phyloP scores from a whole-genome alignment of 257 asterid genomes.

The Scutellaria baicalensis region DNA sequence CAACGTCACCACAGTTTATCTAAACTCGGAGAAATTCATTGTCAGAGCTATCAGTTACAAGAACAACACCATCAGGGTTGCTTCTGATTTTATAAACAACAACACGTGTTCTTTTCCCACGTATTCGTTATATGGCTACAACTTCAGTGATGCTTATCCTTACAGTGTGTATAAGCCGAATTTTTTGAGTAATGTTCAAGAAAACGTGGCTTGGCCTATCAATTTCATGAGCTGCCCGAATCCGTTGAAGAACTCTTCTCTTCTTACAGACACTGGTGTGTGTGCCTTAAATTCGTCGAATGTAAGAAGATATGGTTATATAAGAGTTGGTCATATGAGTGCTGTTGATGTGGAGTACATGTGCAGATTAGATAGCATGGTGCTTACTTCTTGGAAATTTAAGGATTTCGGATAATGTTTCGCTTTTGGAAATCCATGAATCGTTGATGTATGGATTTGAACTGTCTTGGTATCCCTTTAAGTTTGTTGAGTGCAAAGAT shows the following conservation, averaged over 20 bases:
- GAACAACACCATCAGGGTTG: slow-evolving; percentile 17
- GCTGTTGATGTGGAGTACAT: background rate
- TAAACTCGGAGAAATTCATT: slow-evolving; percentile 6
- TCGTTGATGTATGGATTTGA: slow-evolving; percentile 39
- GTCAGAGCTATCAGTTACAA: slow-evolving; percentile 25
- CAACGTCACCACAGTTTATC: slow-evolving; percentile 7
- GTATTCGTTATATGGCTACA: background rate
- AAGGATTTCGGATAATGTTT: background rate
- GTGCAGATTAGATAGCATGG: background rate
- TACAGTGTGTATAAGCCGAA: background rate
- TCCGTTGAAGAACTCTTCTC: background rate
- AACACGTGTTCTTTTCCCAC: slow-evolving; percentile 7
- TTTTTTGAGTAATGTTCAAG: background rate
- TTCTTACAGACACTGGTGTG: too few species aligned
- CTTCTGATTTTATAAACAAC: slow-evolving; percentile 16
- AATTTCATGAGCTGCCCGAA: background rate
- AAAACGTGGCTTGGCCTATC: background rate
- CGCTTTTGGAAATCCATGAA: slow-evolving; percentile 19
- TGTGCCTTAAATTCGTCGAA: background rate
- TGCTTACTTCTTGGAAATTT: background rate
- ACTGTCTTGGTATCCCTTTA: slow-evolving; percentile 20
- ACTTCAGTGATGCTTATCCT: background rate
- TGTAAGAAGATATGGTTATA: background rate
- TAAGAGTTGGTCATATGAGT: background rate
- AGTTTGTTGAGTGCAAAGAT: slow-evolving; percentile 11